Evolutionary conservation across 441 rosid genomes (phyloP), one percentile per base, ranked within the genome.

Genomic region (Adansonia gregorii): DNA sequence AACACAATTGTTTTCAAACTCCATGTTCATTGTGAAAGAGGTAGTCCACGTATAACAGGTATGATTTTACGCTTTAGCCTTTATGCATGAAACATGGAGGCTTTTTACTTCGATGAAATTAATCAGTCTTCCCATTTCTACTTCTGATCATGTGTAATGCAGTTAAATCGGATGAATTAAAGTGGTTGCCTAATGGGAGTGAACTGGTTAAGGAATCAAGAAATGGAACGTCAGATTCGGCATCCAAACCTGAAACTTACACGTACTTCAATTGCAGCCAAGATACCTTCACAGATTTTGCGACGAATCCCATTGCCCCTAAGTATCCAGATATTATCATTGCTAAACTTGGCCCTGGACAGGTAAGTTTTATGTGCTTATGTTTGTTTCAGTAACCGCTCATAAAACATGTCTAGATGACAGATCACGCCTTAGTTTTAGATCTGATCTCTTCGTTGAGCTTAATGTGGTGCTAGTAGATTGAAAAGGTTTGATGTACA

Each of bases 1-100:
- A 96, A 94, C 82, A 94, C 98, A 73, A 88, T 96, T 78, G 98
- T 94, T 66, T 94, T 94, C 84, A 96, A 94, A 78, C 98, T 96
- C 78, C 98, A 96, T 85, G 93, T 75, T 74, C 78, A 41, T 31
- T 94, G 97, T 81, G 64, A 77, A 69, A 81, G 52, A 59, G 87
- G 88, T 12, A 87, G 76, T 55, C 80, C 87, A 6, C 98, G 98
- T 46, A 69, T 79, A 66, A 86, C 90, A 78, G 98, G 98, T 95
- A 86, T 67, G 66, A 55, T 76, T 72, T 49, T 49, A 46, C 24
- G 10, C 58, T 49, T 46, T 35, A 35, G 5, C 39, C 39, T 35
- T 35, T 22, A 20, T 59, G 56, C 8, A n/a, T 43, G n/a, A 49
- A 54, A 55, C 15, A 41, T 43, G 8, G 9, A 2, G 31, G 66